Evolutionary conservation across 805 yeast genomes (phyloP).

Genomic region (Saccharomycopsis guyanensis): DNA sequence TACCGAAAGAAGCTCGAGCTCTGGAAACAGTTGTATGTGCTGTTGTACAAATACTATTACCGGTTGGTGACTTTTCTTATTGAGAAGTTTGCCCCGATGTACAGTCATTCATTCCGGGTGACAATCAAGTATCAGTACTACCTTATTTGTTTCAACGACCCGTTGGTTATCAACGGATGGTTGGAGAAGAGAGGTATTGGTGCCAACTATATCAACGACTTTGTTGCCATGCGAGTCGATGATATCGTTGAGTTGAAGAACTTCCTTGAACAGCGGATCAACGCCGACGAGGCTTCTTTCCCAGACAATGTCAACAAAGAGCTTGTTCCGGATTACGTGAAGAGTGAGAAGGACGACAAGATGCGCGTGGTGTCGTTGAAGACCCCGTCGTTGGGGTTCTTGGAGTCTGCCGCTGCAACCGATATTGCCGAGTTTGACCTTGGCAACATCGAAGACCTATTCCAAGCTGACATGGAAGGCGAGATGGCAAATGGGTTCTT

Average conservation of each 20-base stretch:
- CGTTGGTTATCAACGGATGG: slow-evolving; percentile 12
- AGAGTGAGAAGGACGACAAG: neutral
- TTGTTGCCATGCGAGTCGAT: neutral
- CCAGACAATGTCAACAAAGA: neutral
- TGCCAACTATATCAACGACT: slow-evolving; percentile 1
- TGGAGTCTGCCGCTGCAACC: neutral
- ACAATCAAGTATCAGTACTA: slow-evolving; percentile 16
- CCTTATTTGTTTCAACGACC: slow-evolving; percentile 14
- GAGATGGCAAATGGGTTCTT: neutral
- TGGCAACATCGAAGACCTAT: neutral
- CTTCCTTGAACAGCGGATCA: neutral
- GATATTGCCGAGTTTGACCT: neutral
- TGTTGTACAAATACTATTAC: slow-evolving; percentile 7
- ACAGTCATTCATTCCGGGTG: slow-evolving; percentile 13
- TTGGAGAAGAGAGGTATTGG: slow-evolving; percentile 1
- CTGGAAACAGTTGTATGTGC: slow-evolving; percentile 11
- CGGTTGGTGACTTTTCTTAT: slow-evolving; percentile 11
- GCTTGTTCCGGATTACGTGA: neutral
- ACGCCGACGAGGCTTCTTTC: neutral
- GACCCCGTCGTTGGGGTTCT: neutral
- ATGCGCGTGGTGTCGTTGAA: neutral
- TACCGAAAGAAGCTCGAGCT: slow-evolving; percentile 9
- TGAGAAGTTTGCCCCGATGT: slow-evolving; percentile 17
- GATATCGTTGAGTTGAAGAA: neutral
- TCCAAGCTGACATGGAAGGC: neutral